These are phyloP conservation scores for Taiozyma sp. DNA, from an alignment of 1,139 yeast genomes.

Conservation along the genomic window DNA sequence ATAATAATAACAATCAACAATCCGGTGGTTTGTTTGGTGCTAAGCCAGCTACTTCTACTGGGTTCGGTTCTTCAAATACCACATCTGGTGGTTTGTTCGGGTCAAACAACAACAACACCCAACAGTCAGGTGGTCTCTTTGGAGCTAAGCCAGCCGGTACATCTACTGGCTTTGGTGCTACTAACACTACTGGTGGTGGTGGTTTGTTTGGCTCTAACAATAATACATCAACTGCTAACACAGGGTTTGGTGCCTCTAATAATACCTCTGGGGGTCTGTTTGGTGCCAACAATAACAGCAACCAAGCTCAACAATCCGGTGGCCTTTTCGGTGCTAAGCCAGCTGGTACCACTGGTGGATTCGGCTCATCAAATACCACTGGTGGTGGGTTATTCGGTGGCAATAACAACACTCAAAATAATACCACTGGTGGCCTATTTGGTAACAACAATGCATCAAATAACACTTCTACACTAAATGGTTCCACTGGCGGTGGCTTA, in stretches of 20 bases:
- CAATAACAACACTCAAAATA: constrained; percentile 12
- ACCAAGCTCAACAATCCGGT: constrained; percentile 21
- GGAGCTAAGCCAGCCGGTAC: constrained; percentile 15
- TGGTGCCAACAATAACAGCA: constrained; percentile 15
- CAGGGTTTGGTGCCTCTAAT: constrained; percentile 25
- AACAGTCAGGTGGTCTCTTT: constrained; percentile 15
- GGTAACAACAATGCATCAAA: constrained; percentile 9
- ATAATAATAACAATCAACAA: constrained; percentile 9
- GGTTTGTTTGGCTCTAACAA: constrained; percentile 21
- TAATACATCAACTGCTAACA: constrained; percentile 14
- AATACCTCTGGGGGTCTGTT: constrained; percentile 17
- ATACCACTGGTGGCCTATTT: constrained; percentile 16
- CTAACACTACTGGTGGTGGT: constrained; percentile 3
- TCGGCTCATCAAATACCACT: constrained; percentile 33
- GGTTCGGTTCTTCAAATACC: constrained; percentile 16
- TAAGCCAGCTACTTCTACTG: constrained; percentile 19
- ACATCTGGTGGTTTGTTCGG: constrained; percentile 32
- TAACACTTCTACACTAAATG: constrained; percentile 16
- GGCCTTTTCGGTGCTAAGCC: constrained; percentile 21
- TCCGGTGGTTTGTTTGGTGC: constrained; percentile 26
- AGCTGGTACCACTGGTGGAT: constrained; percentile 22
- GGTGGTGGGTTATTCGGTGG: constrained; percentile 34
- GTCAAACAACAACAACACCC: constrained; percentile 9
- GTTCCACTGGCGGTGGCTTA: constrained; percentile 13
- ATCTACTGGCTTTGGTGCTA: constrained; percentile 9